Percentiles rank a stretch among this genome's conserved stretches.
Conservation (phyloP, 768 basidiomycete genomes). For the Cubamyces lactineus region DNA sequence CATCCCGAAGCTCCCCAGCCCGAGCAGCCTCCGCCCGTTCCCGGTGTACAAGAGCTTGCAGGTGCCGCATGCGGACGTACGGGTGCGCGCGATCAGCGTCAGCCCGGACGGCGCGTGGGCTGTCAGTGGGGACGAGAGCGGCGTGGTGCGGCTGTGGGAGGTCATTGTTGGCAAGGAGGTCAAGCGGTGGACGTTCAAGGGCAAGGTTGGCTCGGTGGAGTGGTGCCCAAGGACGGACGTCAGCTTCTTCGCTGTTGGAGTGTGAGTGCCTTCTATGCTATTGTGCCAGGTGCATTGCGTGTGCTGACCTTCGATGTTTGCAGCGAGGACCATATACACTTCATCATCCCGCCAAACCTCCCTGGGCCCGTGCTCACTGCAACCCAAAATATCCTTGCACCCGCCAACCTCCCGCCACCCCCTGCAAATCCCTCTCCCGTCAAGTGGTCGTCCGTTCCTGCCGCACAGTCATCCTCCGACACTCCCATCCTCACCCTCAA, state of each 20-base stretch:
- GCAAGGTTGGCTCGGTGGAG: slow-evolving; percentile 81
- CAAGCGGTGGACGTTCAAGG: slow-evolving; percentile 80
- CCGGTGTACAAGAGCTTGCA: slow-evolving; percentile 80
- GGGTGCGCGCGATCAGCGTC: slow-evolving; percentile 74
- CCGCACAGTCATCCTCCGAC: slow-evolving; percentile 52
- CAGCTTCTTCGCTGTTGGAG: slow-evolving; percentile 74
- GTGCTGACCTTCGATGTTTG: background rate
- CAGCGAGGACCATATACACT: slow-evolving; percentile 82
- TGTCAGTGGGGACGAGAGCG: slow-evolving; percentile 88
- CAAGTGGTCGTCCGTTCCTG: slow-evolving; percentile 65
- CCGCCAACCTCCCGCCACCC: slow-evolving; percentile 61
- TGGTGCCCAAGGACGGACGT: slow-evolving; percentile 93
- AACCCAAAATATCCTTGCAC: slow-evolving; percentile 66
- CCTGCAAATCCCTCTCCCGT: slow-evolving; percentile 62
- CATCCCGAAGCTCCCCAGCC: slow-evolving; percentile 93
- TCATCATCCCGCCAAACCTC: slow-evolving; percentile 81
- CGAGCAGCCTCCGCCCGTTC: slow-evolving; percentile 91
- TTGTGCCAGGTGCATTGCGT: background rate
- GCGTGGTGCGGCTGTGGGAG: slow-evolving; percentile 90
- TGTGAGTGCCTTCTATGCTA: slow-evolving; percentile 54
- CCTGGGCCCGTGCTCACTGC: slow-evolving; percentile 57
- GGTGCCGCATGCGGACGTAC: slow-evolving; percentile 66
- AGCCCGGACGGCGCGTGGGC: slow-evolving; percentile 94
- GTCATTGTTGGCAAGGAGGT: slow-evolving; percentile 86
- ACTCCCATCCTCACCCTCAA: slow-evolving; percentile 61